phyloP scores from a whole-genome alignment of 345 rosid species.

The Anacardium occidentale region DNA sequence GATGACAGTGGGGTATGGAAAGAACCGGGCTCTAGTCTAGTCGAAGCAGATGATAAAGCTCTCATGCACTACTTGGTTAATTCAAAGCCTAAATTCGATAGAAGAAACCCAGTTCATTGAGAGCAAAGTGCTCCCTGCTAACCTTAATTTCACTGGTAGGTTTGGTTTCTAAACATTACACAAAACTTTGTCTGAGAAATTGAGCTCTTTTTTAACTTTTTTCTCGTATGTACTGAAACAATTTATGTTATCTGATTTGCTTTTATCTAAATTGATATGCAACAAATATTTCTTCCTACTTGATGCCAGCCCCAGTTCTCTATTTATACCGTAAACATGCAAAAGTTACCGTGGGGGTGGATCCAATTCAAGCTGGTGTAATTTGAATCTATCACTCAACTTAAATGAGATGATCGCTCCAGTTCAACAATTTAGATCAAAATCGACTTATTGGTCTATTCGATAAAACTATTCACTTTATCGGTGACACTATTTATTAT shows the following conservation, averaged over 20 bases:
- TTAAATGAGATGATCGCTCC: too few relatives aligned
- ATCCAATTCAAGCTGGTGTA: too few relatives aligned
- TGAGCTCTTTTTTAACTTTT: not conserved
- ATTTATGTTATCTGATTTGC: not conserved
- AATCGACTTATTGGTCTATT: too few relatives aligned
- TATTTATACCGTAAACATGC: too few relatives aligned
- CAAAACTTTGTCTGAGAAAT: not conserved
- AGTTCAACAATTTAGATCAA: too few relatives aligned
- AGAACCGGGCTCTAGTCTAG: constrained; percentile 48
- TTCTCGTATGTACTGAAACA: not conserved
- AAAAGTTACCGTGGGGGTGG: too few relatives aligned
- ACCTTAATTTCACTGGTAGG: not conserved
- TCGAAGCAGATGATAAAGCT: constrained; percentile 43
- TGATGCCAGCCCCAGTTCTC: too few relatives aligned
- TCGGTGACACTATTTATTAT: too few relatives aligned
- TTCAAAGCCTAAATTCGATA: constrained; percentile 26
- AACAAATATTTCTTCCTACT: not conserved
- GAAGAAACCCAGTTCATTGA: constrained; percentile 22
- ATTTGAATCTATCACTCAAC: too few relatives aligned
- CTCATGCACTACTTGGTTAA: constrained; percentile 35
- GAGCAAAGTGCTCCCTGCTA: constrained; percentile 10
- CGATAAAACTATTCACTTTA: too few relatives aligned
- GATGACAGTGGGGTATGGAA: constrained; percentile 56
- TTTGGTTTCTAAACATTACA: not conserved
- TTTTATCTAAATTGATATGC: not conserved